Evolutionary conservation across 768 basidiomycete species (phyloP), one percentile per base, ranked within the genome.

Genomic region (Podaxis sp.): DNA sequence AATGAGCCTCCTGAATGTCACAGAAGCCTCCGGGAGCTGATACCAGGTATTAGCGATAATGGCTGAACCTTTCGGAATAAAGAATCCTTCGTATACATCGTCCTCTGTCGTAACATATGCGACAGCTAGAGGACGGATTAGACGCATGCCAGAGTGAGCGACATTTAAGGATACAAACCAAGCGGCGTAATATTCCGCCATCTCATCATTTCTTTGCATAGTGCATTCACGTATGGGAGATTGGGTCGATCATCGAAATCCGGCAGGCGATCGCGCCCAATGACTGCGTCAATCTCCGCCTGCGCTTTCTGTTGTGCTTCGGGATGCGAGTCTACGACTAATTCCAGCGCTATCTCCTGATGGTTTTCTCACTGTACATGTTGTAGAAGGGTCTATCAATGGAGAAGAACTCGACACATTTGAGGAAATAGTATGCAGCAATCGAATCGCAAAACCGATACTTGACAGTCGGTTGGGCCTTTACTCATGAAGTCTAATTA

Each of bases 101-200:
- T 68, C 67, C 13, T 56, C 53, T 18, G 50, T 64, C 3, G 61
- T 50, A 14, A 48, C n/a, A 59, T 68, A 67, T 5, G 63, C 59
- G 7, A 67, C 36, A 18, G 61, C 67, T 65, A 16, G 14, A 35
- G 42, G 21, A 32, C 9, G 37, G 16, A 28, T 42, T 16, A 42
- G 38, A 5, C 16, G 3, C 4, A 2, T n/a, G 36, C 4, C 3
- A 11, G 16, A 37, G 3, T 13, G 10, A 5, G 7, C 5, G 11
- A 37, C 35, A 44, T 18, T 38, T 3, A 11, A 18, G 18, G 10
- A 10, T 2, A 57, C 35, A 18, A 16, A 57, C 55, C 36, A 23
- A 50, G 35, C 6, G 47, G 52, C 10, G 27, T 57, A 6, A 54
- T 23, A 16, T 37, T 25, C 21, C 32, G 37, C 62, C 62, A 63